Conservation (phyloP, 768 basidiomycete species). For the Tulasnella sp. region DNA sequence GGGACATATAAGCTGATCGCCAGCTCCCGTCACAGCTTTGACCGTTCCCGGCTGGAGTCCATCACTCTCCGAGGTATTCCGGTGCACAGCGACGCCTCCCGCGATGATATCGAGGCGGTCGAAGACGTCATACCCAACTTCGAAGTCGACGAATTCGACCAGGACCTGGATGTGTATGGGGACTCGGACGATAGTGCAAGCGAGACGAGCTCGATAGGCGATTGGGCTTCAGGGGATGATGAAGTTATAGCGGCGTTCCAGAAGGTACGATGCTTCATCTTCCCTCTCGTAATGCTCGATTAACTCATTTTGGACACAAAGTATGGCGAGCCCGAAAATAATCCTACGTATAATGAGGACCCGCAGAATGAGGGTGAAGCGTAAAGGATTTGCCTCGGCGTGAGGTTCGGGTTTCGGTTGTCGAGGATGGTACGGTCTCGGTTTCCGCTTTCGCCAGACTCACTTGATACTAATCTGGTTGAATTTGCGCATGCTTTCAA, state of each 20-base stretch:
- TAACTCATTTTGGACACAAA: no score
- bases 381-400: no score
- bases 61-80: neutral
- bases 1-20: neutral
- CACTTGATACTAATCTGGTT: no score
- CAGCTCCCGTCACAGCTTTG: neutral
- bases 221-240: neutral
- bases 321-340: no score
- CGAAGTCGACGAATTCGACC: neutral
- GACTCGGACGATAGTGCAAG: neutral
- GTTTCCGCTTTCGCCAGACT: no score
- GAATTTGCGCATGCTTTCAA: no score
- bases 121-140: neutral
- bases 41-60: neutral
- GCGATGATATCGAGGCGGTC: neutral
- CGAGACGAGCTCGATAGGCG: neutral
- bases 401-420: no score
- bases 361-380: no score
- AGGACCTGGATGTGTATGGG: neutral
- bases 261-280: no score
- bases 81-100: neutral
- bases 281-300: no score
- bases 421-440: no score
- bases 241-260: neutral
- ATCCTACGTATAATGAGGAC: no score